A percentile compares a stretch with the other conserved stretches of the same genome.
Evolutionary conservation across 164 flowering plant genomes (phyloP).

Genomic region (Paratinospora sagittata): DNA sequence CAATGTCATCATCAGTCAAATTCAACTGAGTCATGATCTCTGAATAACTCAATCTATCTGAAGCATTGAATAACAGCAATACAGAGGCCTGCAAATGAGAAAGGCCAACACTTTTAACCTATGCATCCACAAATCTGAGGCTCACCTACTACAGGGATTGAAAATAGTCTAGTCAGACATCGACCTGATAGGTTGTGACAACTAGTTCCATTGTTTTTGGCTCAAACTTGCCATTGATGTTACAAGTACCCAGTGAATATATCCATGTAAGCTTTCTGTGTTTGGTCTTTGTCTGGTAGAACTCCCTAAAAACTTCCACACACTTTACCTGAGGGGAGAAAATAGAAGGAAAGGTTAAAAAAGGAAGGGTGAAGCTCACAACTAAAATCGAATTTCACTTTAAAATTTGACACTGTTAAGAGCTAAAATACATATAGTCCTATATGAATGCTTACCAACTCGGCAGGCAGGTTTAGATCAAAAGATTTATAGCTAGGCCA

Average conservation of each 20-base stretch:
- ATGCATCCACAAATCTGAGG: background rate
- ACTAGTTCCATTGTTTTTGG: slow-evolving; percentile 73
- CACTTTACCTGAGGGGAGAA: slow-evolving; percentile 51
- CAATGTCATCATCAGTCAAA: slow-evolving; percentile 67
- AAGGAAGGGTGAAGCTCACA: background rate
- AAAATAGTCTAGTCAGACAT: background rate
- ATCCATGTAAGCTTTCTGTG: slow-evolving; percentile 93
- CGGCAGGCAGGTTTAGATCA: slow-evolving; percentile 79
- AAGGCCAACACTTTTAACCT: slow-evolving; percentile 9
- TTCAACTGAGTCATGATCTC: slow-evolving; percentile 79
- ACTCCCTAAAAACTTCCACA: slow-evolving; percentile 80
- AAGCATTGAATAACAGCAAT: slow-evolving; percentile 68
- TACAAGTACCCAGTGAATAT: slow-evolving; percentile 83
- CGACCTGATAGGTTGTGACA: slow-evolving; percentile 86
- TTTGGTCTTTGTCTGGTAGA: slow-evolving; percentile 78
- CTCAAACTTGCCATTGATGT: slow-evolving; percentile 75
- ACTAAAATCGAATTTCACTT: background rate
- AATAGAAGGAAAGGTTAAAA: background rate
- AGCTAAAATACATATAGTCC: background rate
- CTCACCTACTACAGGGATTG: background rate
- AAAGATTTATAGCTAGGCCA: slow-evolving; percentile 95
- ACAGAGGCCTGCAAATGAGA: slow-evolving; percentile 54
- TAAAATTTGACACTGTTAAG: background rate
- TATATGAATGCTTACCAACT: slow-evolving; percentile 47
- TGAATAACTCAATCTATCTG: slow-evolving; percentile 59